A percentile compares a stretch with the other conserved stretches of the same genome.
phyloP scores from a whole-genome alignment of 2,329 filamentous ascomycete genomes.

The Stemphylium lycopersici region DNA sequence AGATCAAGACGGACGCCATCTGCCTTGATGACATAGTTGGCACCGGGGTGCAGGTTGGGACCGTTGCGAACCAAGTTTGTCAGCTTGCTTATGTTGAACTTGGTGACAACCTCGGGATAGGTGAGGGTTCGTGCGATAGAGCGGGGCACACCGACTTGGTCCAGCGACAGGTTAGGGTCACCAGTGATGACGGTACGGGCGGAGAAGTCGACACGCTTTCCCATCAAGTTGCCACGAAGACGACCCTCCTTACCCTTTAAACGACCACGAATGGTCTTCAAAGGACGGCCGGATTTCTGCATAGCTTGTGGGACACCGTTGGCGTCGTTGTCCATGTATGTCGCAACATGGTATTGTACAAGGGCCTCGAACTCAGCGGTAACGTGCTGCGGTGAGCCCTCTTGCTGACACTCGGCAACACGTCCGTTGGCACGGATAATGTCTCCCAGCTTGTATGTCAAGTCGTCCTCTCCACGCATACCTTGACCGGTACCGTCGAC shows the following conservation, averaged over 20 bases:
- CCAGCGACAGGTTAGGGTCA: constrained; percentile 93
- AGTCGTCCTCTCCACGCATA: constrained; percentile 94
- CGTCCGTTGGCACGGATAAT: constrained; percentile 98
- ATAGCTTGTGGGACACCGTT: constrained; percentile 91
- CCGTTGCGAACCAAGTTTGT: constrained; percentile 90
- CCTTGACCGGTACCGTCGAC: constrained; percentile 94
- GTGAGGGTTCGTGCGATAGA: constrained; percentile 93
- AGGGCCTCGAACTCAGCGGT: constrained; percentile 88
- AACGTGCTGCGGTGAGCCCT: constrained; percentile 91
- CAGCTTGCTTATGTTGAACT: constrained; percentile 94
- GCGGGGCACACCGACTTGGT: constrained; percentile 95
- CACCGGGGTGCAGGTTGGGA: constrained; percentile 92
- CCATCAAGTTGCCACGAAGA: constrained; percentile 98
- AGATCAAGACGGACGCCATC: constrained; percentile 95
- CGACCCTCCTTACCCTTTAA: constrained; percentile 99
- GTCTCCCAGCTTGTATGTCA: constrained; percentile 98
- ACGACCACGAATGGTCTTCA: constrained; percentile 95
- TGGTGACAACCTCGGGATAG: constrained; percentile 96
- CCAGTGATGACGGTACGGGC: constrained; percentile 99
- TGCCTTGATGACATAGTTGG: constrained; percentile 92
- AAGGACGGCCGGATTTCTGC: constrained; percentile 94
- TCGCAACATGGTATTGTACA: constrained; percentile 96
- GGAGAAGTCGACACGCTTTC: constrained; percentile 94
- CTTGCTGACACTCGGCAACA: constrained; percentile 85
- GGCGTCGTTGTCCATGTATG: constrained; percentile 99